phyloP scores from a whole-genome alignment of 2,329 filamentous ascomycete species.

The Apiospora kogelbergensis region DNA sequence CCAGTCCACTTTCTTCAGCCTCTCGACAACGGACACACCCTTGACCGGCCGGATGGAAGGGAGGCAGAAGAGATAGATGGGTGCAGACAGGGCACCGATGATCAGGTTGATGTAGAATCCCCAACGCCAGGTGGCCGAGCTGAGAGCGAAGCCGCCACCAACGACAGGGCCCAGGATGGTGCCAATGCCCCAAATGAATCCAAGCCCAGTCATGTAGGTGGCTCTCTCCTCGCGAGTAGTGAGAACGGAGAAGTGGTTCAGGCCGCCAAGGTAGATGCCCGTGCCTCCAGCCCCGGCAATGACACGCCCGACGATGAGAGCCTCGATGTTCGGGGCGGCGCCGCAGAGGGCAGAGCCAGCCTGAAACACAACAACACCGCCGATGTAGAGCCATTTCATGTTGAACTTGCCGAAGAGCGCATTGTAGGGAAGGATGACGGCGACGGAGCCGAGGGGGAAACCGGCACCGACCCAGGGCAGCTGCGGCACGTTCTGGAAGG shows the following conservation, averaged over 20 bases:
- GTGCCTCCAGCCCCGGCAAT: constrained; percentile 44
- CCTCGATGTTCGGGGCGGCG: constrained; percentile 41
- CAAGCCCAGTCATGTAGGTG: constrained; percentile 18
- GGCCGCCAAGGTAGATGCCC: constrained; percentile 40
- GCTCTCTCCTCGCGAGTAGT: constrained; percentile 24
- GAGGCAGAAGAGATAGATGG: constrained; percentile 35
- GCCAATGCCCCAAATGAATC: constrained; percentile 40
- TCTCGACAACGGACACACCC: constrained; percentile 19
- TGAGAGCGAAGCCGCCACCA: constrained; percentile 44
- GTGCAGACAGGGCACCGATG: constrained; percentile 37
- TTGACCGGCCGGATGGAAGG: constrained; percentile 22
- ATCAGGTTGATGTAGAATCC: constrained; percentile 58
- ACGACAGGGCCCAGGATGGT: constrained; percentile 47
- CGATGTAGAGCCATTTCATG: constrained; percentile 39
- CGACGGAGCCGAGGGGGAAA: constrained; percentile 41
- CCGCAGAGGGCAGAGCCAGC: constrained; percentile 39
- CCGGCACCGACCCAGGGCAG: constrained; percentile 41
- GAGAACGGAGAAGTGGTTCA: constrained; percentile 20
- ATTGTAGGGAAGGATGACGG: constrained; percentile 35
- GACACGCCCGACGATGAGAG: constrained; percentile 48
- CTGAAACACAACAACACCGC: constrained; percentile 18
- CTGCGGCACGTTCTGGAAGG: constrained; percentile 36
- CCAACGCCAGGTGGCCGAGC: constrained; percentile 43
- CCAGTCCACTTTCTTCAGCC: constrained; percentile 39
- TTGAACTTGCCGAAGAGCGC: constrained; percentile 43